phyloP scores from a whole-genome alignment of 148 eudicot species.

The Rhododendron ovatum region DNA sequence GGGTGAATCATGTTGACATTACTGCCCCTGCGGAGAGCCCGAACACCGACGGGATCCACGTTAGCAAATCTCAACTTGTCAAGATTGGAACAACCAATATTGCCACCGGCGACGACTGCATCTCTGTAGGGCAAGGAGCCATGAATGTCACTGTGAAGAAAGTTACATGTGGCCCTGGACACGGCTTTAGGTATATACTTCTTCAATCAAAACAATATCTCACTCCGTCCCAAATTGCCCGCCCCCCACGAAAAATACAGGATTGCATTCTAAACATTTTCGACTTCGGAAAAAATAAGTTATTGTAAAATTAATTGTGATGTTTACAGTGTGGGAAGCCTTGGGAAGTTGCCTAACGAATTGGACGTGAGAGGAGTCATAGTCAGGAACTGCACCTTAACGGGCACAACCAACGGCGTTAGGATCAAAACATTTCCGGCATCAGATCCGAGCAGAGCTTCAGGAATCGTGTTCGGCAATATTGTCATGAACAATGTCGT shows the following conservation, averaged over 20 bases:
- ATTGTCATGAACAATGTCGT: conserved; percentile 45
- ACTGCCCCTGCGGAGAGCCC: conserved; percentile 52
- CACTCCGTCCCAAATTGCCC: too few relatives aligned
- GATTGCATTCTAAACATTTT: too few relatives aligned
- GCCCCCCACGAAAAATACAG: too few relatives aligned
- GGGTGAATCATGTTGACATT: conserved; percentile 31
- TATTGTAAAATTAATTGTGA: too few relatives aligned
- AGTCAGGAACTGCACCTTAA: conserved; percentile 43
- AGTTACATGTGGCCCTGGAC: conserved; percentile 70
- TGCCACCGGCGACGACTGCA: conserved; percentile 68
- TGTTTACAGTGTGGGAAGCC: conserved; percentile 58
- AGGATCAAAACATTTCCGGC: conserved; percentile 61
- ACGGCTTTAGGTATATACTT: conserved; percentile 58
- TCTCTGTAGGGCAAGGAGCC: conserved; percentile 63
- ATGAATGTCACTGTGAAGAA: conserved; percentile 38
- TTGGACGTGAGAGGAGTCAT: conserved; percentile 52
- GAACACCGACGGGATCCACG: conserved; percentile 73
- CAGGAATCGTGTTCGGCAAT: conserved; percentile 30
- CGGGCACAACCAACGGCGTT: conserved; percentile 53
- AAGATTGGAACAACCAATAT: conserved; percentile 31
- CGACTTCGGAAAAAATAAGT: too few relatives aligned
- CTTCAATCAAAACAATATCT: too few relatives aligned
- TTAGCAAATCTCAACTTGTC: conserved; percentile 38
- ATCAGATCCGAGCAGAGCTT: conserved; percentile 27
- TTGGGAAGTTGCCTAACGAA: conserved; percentile 59